phyloP scores from a whole-genome alignment of 2,329 filamentous ascomycete species.

The Myriosclerotinia curreyana region DNA sequence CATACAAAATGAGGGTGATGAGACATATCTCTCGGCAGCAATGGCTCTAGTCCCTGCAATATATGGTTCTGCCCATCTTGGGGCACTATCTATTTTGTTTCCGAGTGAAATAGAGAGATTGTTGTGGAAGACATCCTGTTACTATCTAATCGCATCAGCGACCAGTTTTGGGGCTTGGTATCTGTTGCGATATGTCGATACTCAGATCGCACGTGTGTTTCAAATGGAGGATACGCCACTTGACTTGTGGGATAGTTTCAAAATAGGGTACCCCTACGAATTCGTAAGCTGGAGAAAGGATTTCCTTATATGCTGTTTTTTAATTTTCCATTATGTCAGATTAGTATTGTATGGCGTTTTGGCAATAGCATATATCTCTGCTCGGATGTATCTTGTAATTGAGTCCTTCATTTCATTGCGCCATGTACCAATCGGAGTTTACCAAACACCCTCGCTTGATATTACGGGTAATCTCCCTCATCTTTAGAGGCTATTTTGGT shows the following conservation, averaged over 20 bases:
- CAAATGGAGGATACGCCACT: background rate
- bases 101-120: slow-evolving; percentile 17
- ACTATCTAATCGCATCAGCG: background rate
- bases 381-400: slow-evolving; percentile 20
- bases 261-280: background rate
- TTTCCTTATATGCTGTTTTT: background rate
- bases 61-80: slow-evolving; percentile 22
- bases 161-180: background rate
- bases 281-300: background rate
- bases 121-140: slow-evolving; percentile 23
- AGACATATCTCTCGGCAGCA: slow-evolving; percentile 7
- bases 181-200: background rate
- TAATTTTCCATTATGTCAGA: background rate
- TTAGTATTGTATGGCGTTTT: background rate
- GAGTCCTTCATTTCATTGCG: slow-evolving; percentile 25
- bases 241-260: background rate
- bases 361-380: background rate
- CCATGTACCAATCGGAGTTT: slow-evolving; percentile 24
- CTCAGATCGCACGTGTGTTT: background rate
- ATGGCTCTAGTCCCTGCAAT: slow-evolving; percentile 18
- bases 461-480: slow-evolving; percentile 14
- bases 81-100: slow-evolving; percentile 13
- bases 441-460: slow-evolving; percentile 17
- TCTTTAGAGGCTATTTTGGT: background rate
- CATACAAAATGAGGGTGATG: background rate